Base-by-base conservation (phyloP, 1,139 yeast genomes). In the Sugiyamaella paludigena region DNA sequence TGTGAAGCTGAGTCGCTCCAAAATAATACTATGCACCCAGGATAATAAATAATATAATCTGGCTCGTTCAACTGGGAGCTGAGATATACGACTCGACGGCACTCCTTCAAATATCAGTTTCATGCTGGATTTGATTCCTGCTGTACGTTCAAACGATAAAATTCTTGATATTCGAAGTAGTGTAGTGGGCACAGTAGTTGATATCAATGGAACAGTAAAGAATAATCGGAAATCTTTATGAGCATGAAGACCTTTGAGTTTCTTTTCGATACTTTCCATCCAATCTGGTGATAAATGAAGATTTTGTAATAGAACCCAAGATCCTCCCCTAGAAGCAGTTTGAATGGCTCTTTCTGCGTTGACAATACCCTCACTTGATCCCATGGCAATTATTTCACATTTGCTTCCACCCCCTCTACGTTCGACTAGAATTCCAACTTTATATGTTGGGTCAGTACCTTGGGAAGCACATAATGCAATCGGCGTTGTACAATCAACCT, bases 291-390 rank as follows among this genome's bases (percentile, higher is more conserved):
- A 79, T 74, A 84, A 76, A 56, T 89, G 96, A 11, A 86, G 74
- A 59, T 89, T 89, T 62, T 89, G 95, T 40, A 89, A 66, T 33
- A 88, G 59, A 0, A 89, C 65, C 96, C 96, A 88, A 1, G 66
- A 59, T 0, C 86, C 87, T 4, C 64, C 65, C 26, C 64, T 67
- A 1, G 75, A 61, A 0, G 80, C 79, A 9, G 60, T 63, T 2
- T 67, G 65, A n/a, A 89, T 66, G 15, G 80, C 79, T 41, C 70
- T 68, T 36, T 76, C 78, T 0, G 91, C 94, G 39, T 72, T 68
- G 8, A 70, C 75, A 5, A 74, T 66, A 12, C 88, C 84, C 64
- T 88, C 96, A 30, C 66, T 66, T 0, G 96, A 80, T 0, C 97
- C 97, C 79, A 89, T 75, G 0, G 96, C 80, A 31, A 87, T 75